Percentiles rank a stretch among this genome's conserved stretches.
phyloP scores from a whole-genome alignment of 805 yeast genomes.

The Candida chauliodis region DNA sequence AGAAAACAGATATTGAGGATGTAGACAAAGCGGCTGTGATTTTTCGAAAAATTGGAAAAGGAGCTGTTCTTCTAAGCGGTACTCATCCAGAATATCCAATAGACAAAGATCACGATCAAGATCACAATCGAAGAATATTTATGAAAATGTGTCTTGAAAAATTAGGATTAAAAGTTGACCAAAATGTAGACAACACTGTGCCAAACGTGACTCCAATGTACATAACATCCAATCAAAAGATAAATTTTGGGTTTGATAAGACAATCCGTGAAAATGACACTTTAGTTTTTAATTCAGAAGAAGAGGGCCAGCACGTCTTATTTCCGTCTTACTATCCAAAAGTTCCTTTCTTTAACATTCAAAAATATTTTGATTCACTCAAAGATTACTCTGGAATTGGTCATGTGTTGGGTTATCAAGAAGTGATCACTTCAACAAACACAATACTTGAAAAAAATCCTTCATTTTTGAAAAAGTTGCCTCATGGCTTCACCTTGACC shows the following conservation, averaged over 20 bases:
- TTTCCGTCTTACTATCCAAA: conserved; percentile 41
- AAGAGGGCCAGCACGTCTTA: conserved; percentile 21
- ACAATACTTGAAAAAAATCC: conserved; percentile 74
- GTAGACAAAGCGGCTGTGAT: conserved; percentile 66
- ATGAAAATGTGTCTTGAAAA: conserved; percentile 52
- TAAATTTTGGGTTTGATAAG: no score
- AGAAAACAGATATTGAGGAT: conserved; percentile 48
- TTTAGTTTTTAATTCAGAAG: conserved; percentile 49
- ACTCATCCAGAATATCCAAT: conserved; percentile 88
- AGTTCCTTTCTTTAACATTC: conserved; percentile 70
- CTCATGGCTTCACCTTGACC: conserved; percentile 64
- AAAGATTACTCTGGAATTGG: conserved; percentile 46
- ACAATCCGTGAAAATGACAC: no score
- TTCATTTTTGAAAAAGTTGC: conserved; percentile 52
- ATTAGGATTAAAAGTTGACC: conserved; percentile 69
- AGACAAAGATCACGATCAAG: conserved; percentile 29
- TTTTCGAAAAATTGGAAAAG: conserved; percentile 64
- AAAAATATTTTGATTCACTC: conserved; percentile 48
- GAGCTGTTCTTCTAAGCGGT: conserved; percentile 75
- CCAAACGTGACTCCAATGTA: conserved; percentile 72
- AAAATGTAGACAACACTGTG: conserved; percentile 37
- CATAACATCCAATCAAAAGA: conserved; percentile 41
- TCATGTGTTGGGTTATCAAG: conserved; percentile 67
- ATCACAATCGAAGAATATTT: conserved; percentile 51
- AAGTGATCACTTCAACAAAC: conserved; percentile 86